Percentiles rank a stretch among this genome's conserved stretches.
Conservation (phyloP, 2,329 filamentous ascomycete genomes). For the Eurotiales sp. region DNA sequence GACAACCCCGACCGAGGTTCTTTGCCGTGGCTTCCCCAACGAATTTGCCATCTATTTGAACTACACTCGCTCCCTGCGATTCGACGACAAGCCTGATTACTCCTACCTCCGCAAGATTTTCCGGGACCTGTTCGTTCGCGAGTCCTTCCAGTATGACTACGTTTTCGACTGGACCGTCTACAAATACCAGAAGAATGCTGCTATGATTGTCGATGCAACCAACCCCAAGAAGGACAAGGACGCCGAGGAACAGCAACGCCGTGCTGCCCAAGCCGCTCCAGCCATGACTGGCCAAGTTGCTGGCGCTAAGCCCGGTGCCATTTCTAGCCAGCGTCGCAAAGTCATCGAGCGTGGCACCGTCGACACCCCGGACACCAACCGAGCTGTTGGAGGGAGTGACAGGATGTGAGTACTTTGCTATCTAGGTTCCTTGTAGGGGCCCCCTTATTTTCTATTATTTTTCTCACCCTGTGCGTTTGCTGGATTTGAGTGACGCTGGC, state of each 20-base stretch:
- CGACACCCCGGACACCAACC: constrained; percentile 69
- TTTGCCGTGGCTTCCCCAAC: constrained; percentile 96
- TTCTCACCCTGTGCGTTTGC: constrained; percentile 68
- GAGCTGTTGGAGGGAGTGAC: constrained; percentile 75
- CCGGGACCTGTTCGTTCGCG: constrained; percentile 96
- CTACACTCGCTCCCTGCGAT: constrained; percentile 97
- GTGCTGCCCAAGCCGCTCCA: constrained; percentile 62
- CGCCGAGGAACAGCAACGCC: constrained; percentile 63
- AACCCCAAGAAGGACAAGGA: constrained; percentile 65
- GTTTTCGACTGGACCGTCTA: constrained; percentile 99
- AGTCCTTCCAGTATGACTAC: constrained; percentile 99
- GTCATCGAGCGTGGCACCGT: constrained; percentile 67
- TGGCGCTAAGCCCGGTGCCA: constrained; percentile 66
- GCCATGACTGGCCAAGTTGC: constrained; percentile 52
- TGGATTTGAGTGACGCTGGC: constrained; percentile 71
- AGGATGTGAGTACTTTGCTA: constrained; percentile 88
- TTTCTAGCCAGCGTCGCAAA: constrained; percentile 76
- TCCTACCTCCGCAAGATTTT: constrained; percentile 99
- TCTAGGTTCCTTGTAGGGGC: constrained; percentile 81
- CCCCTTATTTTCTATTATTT: constrained; percentile 50
- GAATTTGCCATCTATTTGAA: constrained; percentile 99
- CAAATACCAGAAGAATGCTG: constrained; percentile 99
- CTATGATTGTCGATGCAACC: constrained; percentile 83
- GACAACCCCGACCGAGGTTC: constrained; percentile 97
- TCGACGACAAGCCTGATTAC: constrained; percentile 99